Evolutionary conservation across 2,329 filamentous ascomycete genomes (phyloP).

Genomic region (Penicillium corylophilum): DNA sequence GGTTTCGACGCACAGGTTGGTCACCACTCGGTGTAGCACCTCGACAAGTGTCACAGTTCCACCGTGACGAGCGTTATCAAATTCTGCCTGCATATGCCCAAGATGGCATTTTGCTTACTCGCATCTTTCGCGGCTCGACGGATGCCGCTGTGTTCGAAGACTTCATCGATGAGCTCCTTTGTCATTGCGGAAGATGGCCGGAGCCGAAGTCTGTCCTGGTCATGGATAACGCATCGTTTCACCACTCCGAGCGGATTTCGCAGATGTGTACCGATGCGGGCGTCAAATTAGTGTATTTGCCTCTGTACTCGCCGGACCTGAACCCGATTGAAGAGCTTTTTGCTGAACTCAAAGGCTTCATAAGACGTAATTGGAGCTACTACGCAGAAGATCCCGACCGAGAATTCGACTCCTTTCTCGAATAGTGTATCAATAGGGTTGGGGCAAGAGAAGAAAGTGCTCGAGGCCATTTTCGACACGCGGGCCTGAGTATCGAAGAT

Average conservation of each 20-base stretch:
- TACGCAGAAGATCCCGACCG: neutral
- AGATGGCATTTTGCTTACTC: too few relatives aligned
- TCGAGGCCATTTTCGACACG: neutral
- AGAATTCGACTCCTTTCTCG: neutral
- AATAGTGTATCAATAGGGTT: neutral
- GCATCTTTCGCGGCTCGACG: too few relatives aligned
- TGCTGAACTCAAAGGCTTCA: neutral
- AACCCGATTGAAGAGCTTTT: neutral
- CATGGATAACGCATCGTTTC: neutral
- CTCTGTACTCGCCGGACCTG: neutral
- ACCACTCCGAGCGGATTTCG: neutral
- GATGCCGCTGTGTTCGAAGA: too few relatives aligned
- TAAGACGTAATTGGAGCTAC: neutral
- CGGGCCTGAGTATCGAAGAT: neutral
- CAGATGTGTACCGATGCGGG: neutral
- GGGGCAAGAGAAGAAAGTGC: neutral
- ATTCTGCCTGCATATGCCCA: too few relatives aligned
- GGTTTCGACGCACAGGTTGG: neutral
- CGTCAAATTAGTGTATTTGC: too few relatives aligned
- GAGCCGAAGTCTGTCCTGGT: too few relatives aligned
- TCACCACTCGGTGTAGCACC: too few relatives aligned
- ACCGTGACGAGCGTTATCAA: too few relatives aligned
- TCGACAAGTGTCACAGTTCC: too few relatives aligned
- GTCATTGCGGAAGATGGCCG: too few relatives aligned
- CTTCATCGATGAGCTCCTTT: too few relatives aligned